Evolutionary conservation across 139 green algal genomes (phyloP), one percentile per base, ranked within the genome.

Genomic region (Raphidocelis subcapitata): DNA sequence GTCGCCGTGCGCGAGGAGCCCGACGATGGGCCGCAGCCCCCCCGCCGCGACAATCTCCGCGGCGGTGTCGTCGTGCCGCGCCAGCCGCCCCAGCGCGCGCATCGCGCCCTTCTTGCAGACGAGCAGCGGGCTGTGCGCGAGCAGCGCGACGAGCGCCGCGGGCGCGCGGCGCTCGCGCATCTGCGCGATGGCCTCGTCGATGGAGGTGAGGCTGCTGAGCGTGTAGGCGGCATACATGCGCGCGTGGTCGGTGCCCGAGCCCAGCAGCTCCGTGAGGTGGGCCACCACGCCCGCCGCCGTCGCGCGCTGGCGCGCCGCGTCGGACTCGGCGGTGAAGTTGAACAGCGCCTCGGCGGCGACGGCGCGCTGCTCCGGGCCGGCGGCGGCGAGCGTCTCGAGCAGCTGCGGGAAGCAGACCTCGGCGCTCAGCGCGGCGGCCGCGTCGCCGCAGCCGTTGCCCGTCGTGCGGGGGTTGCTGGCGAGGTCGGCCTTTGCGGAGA

Each of bases 171-270:
- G 35, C n/a, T 68, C 33, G 18, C 62, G 32, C 65, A 87, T 84
- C 31, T 82, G 52, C 26, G 41, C 65, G 46, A 82, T 65, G 15
- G 65, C 62, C 14, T 59, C 49, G 14, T 78, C 68, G 5, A 80
- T 69, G 23, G 72, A 81, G 15, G 83, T 84, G 47, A 89, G 61
- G 28, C 65, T 74, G 66, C 75, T 82, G 29, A 89, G 81, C 1
- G 84, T 84, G 64, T 86, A 86, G 36, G 81, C 79, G 36, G 84
- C 84, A 67, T 84, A 89, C 78, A 87, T 83, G 47, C 80, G 71
- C 12, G 74, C 79, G 10, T 82, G 57, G 54, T 81, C 69, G 52
- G 55, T 82, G 35, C 76, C 79, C 15, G 63, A 62, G 24, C 63
- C 55, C 52, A 86, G 67, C 51, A 89, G 63, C 18, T 74, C 51